Base-by-base conservation (phyloP, 805 yeast species). In the Metschnikowia proteae region DNA sequence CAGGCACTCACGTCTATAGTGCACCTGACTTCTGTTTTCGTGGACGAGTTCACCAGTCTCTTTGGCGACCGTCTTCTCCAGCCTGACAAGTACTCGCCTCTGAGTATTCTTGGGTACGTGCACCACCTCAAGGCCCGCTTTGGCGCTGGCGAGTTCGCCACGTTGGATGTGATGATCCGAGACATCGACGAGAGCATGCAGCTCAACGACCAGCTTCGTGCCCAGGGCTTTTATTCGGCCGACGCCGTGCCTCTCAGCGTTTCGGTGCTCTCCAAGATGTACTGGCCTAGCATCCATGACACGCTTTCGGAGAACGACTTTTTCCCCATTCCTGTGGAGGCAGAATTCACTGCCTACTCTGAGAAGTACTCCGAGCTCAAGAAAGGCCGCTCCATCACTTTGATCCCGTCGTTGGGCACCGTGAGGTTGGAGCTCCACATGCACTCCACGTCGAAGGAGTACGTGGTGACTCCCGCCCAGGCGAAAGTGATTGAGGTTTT, bases 141-240 rank as follows among this genome's bases (percentile, higher is more conserved):
- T 59, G 90, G 88, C 1, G 83, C 79, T 33, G 68, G 78, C 7
- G 86, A 83, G 47, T 77, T 91, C 55, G 79, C 77, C 44, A 79
- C 81, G 25, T 71, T 90, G 45, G 95, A 88, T 59, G 88, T 92
- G 6, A 94, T 94, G 98, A 72, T 90, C 13, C 67, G 77, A 35
- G 96, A 89, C 63, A 74, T 90, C 7, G 60, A 68, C 17, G 80
- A 79, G 27, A 84, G 95, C 56, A 68, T 73, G 46, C 56, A 59
- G 3, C 63, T 80, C 6, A 80, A 82, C 54, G 48, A 51, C 3
- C 49, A 59, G 11, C 79, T 88, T 0, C n/a, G 25, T 4, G 10
- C 3, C 5, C 38, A 10, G 22, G 28, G 22, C 28, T 17, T 39
- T 25, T 25, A 23, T 5, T 13, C 38, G 4, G 8, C 27, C 3